A percentile compares a stretch with the other conserved stretches of the same genome.
These are phyloP conservation scores for Torulaspora delbrueckii DNA, from an alignment of 805 yeast species.

Conservation along the genomic window DNA sequence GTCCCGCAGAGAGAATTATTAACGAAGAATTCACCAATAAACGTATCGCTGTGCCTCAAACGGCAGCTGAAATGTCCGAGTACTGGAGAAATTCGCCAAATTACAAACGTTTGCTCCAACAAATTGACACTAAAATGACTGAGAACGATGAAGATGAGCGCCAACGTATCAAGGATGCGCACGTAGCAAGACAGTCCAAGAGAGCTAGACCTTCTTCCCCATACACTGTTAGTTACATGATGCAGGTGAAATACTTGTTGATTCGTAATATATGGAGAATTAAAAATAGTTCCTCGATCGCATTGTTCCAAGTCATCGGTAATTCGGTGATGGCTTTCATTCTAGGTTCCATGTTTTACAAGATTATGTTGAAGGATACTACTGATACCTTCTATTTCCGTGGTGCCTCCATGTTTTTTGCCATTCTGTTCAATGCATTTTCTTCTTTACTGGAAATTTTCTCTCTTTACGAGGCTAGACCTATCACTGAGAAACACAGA, in stretches of 20 bases:
- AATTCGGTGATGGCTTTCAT: slow-evolving; percentile 52
- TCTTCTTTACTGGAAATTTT: slow-evolving; percentile 56
- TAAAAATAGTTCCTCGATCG: slow-evolving; percentile 47
- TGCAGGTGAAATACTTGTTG: slow-evolving; percentile 48
- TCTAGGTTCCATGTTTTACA: slow-evolving; percentile 54
- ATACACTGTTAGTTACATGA: slow-evolving; percentile 46
- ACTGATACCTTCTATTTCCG: slow-evolving; percentile 51
- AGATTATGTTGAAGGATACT: slow-evolving; percentile 34
- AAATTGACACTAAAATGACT: slow-evolving; percentile 42
- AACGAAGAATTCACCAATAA: slow-evolving; percentile 34
- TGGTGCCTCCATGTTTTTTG: slow-evolving; percentile 64
- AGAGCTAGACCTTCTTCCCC: slow-evolving; percentile 46
- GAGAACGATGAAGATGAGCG: slow-evolving; percentile 24
- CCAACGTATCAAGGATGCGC: slow-evolving; percentile 37
- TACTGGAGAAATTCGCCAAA: slow-evolving; percentile 53
- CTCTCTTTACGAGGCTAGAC: slow-evolving; percentile 50
- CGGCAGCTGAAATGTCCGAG: slow-evolving; percentile 56
- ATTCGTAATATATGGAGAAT: slow-evolving; percentile 47
- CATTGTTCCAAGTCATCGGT: slow-evolving; percentile 40
- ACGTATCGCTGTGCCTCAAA: slow-evolving; percentile 53
- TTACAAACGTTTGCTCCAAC: slow-evolving; percentile 38
- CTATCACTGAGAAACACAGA: slow-evolving; percentile 56
- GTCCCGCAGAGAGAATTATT: slow-evolving; percentile 53
- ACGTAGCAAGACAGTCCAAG: slow-evolving; percentile 49
- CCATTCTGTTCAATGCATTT: slow-evolving; percentile 58